A percentile compares a stretch with the other conserved stretches of the same genome.
Conservation (phyloP, 2,329 filamentous ascomycete species). For the Botrytis elliptica region DNA sequence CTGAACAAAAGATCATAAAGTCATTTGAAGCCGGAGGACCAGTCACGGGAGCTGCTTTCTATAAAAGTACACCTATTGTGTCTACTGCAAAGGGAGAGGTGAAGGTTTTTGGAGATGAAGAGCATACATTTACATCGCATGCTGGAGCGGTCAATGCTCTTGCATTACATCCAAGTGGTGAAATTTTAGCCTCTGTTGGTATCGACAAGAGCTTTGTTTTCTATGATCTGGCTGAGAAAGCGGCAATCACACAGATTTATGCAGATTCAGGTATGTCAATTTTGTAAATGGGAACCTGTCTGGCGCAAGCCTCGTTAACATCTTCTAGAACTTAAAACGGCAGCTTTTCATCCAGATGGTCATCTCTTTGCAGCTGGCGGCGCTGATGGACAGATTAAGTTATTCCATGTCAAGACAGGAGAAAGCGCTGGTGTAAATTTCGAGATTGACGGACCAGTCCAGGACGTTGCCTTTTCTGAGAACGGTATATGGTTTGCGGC, state of each 20-base stretch:
- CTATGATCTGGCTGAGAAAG: constrained; percentile 71
- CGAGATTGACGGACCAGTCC: constrained; percentile 64
- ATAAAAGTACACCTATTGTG: constrained; percentile 37
- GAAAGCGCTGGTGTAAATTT: constrained; percentile 71
- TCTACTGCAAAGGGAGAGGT: constrained; percentile 53
- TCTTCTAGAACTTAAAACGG: constrained; percentile 52
- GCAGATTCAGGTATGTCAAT: constrained; percentile 69
- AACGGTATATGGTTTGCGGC: constrained; percentile 96
- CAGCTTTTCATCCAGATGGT: constrained; percentile 94
- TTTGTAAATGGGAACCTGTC: neutral
- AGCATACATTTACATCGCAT: constrained; percentile 72
- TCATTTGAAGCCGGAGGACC: constrained; percentile 44
- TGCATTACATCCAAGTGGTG: constrained; percentile 77
- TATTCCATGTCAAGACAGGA: constrained; percentile 83
- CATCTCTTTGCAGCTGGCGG: constrained; percentile 86
- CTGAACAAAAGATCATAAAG: constrained; percentile 66
- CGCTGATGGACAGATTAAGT: constrained; percentile 75
- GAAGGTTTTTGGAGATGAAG: constrained; percentile 72
- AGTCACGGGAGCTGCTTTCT: constrained; percentile 57
- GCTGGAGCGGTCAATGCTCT: constrained; percentile 77
- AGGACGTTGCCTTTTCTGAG: constrained; percentile 83
- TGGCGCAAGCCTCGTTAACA: neutral
- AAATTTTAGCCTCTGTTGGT: constrained; percentile 82
- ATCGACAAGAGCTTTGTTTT: constrained; percentile 90
- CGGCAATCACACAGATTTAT: constrained; percentile 74